phyloP scores from a whole-genome alignment of 495 filamentous ascomycete species.

The Clohesyomyces aquaticus region DNA sequence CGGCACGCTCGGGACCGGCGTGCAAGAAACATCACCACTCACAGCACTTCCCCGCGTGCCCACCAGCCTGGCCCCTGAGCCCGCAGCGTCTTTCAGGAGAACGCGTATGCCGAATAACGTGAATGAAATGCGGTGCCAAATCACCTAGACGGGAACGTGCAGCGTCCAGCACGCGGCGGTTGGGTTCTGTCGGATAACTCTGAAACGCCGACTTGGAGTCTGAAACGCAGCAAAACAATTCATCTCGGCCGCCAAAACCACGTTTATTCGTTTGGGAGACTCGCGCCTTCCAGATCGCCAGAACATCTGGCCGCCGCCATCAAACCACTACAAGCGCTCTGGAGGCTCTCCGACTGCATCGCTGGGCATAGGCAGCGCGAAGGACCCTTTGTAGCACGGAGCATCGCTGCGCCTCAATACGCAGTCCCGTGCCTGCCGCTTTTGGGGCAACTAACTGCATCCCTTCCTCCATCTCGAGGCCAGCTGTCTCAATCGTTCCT shows the following conservation, averaged over 20 bases:
- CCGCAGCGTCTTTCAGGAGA: neutral
- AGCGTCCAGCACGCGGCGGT: too few species aligned
- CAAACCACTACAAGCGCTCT: slow-evolving; percentile 28
- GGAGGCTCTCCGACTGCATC: slow-evolving; percentile 18
- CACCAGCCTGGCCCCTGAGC: neutral
- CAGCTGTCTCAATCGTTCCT: too few species aligned
- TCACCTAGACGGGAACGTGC: neutral
- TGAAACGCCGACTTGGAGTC: slow-evolving; percentile 33
- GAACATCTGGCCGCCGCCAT: slow-evolving; percentile 26
- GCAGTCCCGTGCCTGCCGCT: neutral
- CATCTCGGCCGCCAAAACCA: slow-evolving; percentile 17
- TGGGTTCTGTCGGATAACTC: slow-evolving; percentile 21
- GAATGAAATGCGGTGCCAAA: neutral
- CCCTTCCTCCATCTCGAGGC: slow-evolving; percentile 21
- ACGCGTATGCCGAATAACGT: neutral
- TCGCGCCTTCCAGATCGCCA: neutral
- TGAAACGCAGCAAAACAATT: slow-evolving; percentile 34
- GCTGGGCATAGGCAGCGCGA: neutral
- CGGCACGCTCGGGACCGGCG: too few species aligned
- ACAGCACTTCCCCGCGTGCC: too few species aligned
- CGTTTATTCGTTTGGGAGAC: slow-evolving; percentile 24
- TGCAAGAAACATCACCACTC: too few species aligned
- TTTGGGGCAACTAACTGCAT: neutral
- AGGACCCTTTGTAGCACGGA: slow-evolving; percentile 10
- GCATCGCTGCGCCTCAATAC: slow-evolving; percentile 27